Evolutionary conservation across 2,329 filamentous ascomycete genomes (phyloP).

Genomic region (Microsporum ferrugineum): DNA sequence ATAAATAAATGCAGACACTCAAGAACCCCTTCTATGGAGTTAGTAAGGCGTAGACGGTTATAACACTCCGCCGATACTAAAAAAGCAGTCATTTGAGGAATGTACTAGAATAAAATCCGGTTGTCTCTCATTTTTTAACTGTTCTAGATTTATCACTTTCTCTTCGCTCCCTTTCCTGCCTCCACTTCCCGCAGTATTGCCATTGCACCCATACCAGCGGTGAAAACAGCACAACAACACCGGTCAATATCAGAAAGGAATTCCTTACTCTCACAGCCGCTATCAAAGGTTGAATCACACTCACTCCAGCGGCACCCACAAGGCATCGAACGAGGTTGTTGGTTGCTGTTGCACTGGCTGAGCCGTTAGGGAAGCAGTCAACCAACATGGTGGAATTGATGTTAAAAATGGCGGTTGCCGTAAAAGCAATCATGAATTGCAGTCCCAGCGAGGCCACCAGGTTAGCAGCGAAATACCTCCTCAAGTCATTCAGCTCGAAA

Average conservation of each 20-base stretch:
- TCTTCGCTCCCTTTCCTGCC: neutral
- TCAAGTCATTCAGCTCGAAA: constrained; percentile 1
- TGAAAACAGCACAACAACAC: neutral
- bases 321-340: constrained; percentile 45
- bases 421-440: constrained; percentile 43
- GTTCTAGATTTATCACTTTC: neutral
- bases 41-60: neutral
- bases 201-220: neutral
- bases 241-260: neutral
- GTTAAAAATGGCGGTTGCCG: constrained; percentile 41
- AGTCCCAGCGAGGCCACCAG: constrained; percentile 38
- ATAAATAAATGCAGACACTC: neutral
- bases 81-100: neutral
- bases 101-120: neutral
- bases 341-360: constrained; percentile 43
- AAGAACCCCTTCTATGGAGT: neutral
- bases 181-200: neutral
- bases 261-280: constrained; percentile 6
- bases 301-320: constrained; percentile 42
- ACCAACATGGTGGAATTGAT: constrained; percentile 42
- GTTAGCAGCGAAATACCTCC: constrained; percentile 37
- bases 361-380: constrained; percentile 41
- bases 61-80: neutral
- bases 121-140: neutral
- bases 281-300: constrained; percentile 30